These are phyloP conservation scores for Stromatinia cepivora DNA, from an alignment of 2,329 filamentous ascomycete species.

Conservation along the genomic window DNA sequence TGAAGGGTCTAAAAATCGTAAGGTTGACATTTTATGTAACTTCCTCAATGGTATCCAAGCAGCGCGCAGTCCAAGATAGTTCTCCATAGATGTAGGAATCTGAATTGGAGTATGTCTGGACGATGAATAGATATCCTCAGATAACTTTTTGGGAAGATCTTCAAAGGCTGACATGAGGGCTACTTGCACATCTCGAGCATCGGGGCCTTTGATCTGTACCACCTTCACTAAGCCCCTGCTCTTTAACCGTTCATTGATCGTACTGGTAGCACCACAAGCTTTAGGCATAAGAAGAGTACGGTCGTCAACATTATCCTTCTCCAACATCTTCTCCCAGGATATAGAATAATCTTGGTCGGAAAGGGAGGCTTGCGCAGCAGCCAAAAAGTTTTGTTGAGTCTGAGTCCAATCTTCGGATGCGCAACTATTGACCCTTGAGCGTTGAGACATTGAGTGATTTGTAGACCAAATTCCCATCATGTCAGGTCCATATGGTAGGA, in stretches of 20 bases:
- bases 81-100: constrained; percentile 30
- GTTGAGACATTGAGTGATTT: constrained; percentile 43
- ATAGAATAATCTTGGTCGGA: constrained; percentile 31
- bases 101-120: constrained; percentile 28
- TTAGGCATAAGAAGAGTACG: constrained; percentile 50
- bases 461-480: constrained; percentile 55
- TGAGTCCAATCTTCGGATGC: constrained; percentile 51
- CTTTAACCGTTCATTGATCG: constrained; percentile 68
- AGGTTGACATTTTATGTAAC: constrained; percentile 68
- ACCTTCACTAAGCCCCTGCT: constrained; percentile 71
- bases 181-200: constrained; percentile 66
- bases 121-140: constrained; percentile 31
- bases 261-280: constrained; percentile 63
- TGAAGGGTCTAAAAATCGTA: constrained; percentile 67
- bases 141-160: constrained; percentile 49
- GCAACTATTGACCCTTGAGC: constrained; percentile 42
- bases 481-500: constrained; percentile 66
- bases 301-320: not conserved
- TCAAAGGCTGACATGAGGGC: constrained; percentile 65
- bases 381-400: constrained; percentile 36
- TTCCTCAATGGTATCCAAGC: constrained; percentile 76
- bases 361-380: constrained; percentile 35
- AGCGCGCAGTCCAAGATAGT: constrained; percentile 57
- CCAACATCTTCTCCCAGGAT: constrained; percentile 33
- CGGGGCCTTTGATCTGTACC: constrained; percentile 60